Base-by-base conservation (phyloP, 1,139 yeast species). In the Nematodospora anomalae region DNA sequence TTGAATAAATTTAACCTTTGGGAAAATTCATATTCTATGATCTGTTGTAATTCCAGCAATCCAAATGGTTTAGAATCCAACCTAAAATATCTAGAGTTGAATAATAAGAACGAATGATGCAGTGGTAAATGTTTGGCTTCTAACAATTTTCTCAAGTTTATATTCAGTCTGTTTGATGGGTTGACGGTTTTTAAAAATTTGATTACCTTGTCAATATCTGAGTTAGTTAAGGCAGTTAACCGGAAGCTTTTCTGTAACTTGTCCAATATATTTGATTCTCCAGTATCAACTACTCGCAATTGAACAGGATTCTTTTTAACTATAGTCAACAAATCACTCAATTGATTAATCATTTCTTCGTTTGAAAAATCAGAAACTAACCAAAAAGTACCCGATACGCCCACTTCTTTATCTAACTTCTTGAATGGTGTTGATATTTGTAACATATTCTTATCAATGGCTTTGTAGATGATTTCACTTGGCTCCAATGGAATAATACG, bases 311-410 rank as follows among this genome's bases (percentile, higher is more conserved):
- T 30, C 13, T 55, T 47, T 15, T 49, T 47, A 36, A 79, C 50
- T 2, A 67, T 49, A 5, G 42, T 45, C 29, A 70, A 47, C 4
- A 64, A 28, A 22, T 62, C 64, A 8, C 57, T 41, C 9, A 80
- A 53, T 50, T 81, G 88, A 2, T 57, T 46, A 12, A 70, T 37
- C 11, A 72, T 56, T 2, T 48, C 41, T 1, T 44, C 33, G 3
- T 66, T 51, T 11, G 64, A 59, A 36, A 80, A 67, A 49, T 80
- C 77, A 10, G 87, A 89, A 36, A 79, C 58, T 9, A 83, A 45
- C 71, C 85, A 79, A 11, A 79, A 45, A 0, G 81, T 66, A 1
- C 58, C 53, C 1, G 61, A 42, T 5, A 56, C 33, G 6, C 40
- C 41, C 14, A 50, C 32, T 35, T 45, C 37, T 21, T 44, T 39